These are phyloP conservation scores for Zangia roseola DNA, from an alignment of 768 basidiomycete species.

Conservation along the genomic window DNA sequence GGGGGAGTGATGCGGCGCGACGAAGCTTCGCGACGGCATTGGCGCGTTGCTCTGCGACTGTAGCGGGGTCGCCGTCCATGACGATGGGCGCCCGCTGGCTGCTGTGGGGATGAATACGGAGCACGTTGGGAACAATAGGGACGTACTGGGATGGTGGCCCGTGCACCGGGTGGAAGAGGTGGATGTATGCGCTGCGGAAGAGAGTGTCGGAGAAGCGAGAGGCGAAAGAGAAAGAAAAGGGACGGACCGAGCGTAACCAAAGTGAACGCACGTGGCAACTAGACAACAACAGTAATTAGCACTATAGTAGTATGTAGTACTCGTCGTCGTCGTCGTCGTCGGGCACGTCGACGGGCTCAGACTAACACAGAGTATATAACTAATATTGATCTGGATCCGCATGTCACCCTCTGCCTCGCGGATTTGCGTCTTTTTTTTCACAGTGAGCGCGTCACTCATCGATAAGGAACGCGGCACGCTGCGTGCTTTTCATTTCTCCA, in stretches of 20 bases:
- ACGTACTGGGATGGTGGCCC: conserved; percentile 12
- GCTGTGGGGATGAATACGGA: not conserved
- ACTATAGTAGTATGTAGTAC: no score
- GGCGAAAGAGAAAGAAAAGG: not conserved
- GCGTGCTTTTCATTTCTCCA: conserved; percentile 33
- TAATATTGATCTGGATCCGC: conserved; percentile 23
- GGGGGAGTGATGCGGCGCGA: conserved; percentile 86
- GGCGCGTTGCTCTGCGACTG: conserved; percentile 77
- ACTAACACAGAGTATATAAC: conserved; percentile 14
- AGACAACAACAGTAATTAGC: not conserved
- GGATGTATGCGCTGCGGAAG: conserved; percentile 11
- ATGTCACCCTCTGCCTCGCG: conserved; percentile 26
- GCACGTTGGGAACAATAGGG: not conserved
- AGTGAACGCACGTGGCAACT: conserved; percentile 16
- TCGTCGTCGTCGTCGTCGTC: conserved; percentile 3
- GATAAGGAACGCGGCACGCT: conserved; percentile 23
- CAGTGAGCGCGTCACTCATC: conserved; percentile 15
- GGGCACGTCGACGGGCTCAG: not conserved
- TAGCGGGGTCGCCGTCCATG: conserved; percentile 39
- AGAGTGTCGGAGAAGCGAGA: no score
- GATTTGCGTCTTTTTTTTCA: conserved; percentile 17
- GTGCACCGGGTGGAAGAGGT: conserved; percentile 4
- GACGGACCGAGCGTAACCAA: conserved; percentile 11
- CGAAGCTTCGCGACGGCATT: conserved; percentile 87
- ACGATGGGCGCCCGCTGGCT: conserved; percentile 10